A percentile compares a stretch with the other conserved stretches of the same genome.
phyloP scores from a whole-genome alignment of 2,329 filamentous ascomycete species.

The Ceratocystis harringtonii region DNA sequence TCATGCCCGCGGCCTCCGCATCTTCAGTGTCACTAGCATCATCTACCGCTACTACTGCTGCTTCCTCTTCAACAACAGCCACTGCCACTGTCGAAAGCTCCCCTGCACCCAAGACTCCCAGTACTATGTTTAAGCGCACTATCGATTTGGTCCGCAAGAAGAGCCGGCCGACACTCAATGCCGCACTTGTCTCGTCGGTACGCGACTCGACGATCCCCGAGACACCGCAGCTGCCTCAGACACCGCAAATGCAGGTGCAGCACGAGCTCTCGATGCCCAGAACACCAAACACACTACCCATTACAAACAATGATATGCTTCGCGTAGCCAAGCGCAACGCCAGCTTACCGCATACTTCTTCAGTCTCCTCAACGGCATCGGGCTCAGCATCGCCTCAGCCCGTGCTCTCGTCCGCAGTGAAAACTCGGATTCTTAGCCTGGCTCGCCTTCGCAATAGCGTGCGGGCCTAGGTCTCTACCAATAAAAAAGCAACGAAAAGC shows the following conservation, averaged over 20 bases:
- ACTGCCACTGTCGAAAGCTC: slow-evolving; percentile 11
- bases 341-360: slow-evolving; percentile 16
- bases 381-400: neutral
- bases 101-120: slow-evolving; percentile 26
- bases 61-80: slow-evolving; percentile 15
- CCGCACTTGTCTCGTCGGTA: slow-evolving; percentile 21
- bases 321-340: slow-evolving; percentile 31
- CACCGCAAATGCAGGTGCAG: neutral
- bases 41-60: neutral
- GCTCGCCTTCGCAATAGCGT: slow-evolving; percentile 12
- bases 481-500: neutral
- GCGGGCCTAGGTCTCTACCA: slow-evolving; percentile 5
- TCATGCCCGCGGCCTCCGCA: neutral
- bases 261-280: neutral
- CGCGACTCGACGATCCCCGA: slow-evolving; percentile 26
- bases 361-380: slow-evolving; percentile 17
- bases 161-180: slow-evolving; percentile 35
- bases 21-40: slow-evolving; percentile 6
- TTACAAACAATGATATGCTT: slow-evolving; percentile 35
- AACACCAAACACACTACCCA: slow-evolving; percentile 22
- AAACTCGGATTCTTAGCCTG: slow-evolving; percentile 13
- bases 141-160: slow-evolving; percentile 41
- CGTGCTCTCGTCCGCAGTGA: slow-evolving; percentile 17
- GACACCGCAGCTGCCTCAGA: slow-evolving; percentile 17
- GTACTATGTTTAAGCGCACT: slow-evolving; percentile 37